Conservation (phyloP, 352 stramenopile species). For the Globisporangium abappressorium region DNA sequence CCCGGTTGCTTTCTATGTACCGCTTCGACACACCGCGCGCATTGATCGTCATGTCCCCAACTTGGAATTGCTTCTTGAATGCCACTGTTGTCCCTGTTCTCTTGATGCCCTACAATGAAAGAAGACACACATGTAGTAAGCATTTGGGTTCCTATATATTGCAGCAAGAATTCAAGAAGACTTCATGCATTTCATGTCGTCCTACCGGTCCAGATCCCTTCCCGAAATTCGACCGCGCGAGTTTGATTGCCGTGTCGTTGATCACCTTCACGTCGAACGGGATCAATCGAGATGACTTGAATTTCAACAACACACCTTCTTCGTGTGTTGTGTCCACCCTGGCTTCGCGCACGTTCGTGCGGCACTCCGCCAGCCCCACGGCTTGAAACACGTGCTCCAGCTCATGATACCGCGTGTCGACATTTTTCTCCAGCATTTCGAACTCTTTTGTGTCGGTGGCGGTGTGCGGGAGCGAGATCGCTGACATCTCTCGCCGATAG, state of each 20-base stretch:
- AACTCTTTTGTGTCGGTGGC: not conserved
- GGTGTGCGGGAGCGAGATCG: not conserved
- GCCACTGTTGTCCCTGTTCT: not conserved
- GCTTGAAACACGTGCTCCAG: conserved; percentile 10
- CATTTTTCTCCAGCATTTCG: not conserved
- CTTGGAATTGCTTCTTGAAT: conserved; percentile 15
- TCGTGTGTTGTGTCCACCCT: not conserved
- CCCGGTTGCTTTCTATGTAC: conserved; percentile 8
- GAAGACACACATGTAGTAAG: too few species aligned
- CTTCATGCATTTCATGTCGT: not conserved
- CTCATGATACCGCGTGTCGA: conserved; percentile 11
- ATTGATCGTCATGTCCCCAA: not conserved
- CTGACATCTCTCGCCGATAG: not conserved
- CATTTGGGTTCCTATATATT: too few species aligned
- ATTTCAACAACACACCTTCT: conserved; percentile 3
- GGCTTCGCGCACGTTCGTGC: conserved; percentile 6
- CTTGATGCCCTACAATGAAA: not conserved
- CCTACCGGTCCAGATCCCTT: not conserved
- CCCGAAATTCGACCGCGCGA: not conserved
- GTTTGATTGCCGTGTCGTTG: conserved; percentile 4
- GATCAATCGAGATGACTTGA: conserved; percentile 12
- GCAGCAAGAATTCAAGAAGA: too few species aligned
- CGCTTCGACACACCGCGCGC: conserved; percentile 9
- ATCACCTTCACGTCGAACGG: conserved; percentile 11
- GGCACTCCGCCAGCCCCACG: not conserved